Percentiles rank a stretch among this genome's conserved stretches.
Evolutionary conservation across 2,329 filamentous ascomycete genomes (phyloP).

Genomic region (Colletotrichum sublineola): DNA sequence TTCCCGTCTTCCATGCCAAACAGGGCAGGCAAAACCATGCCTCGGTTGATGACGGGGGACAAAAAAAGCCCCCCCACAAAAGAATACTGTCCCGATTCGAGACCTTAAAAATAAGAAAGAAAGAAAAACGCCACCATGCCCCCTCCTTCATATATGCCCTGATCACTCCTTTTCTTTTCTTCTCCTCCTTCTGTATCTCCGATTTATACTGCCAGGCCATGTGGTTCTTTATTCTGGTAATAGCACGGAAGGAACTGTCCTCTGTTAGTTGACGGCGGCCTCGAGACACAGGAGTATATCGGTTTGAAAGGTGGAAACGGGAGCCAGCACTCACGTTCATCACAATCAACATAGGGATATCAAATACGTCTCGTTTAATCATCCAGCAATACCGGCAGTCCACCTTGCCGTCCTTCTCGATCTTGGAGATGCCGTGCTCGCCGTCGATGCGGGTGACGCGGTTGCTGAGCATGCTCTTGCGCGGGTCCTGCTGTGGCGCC

Average conservation of each 20-base stretch:
- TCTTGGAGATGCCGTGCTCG: slow-evolving; percentile 83
- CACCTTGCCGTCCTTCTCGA: slow-evolving; percentile 90
- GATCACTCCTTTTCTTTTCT: slow-evolving; percentile 20
- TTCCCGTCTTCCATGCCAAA: slow-evolving; percentile 11
- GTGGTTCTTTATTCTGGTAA: slow-evolving; percentile 68
- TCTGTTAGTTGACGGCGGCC: slow-evolving; percentile 29
- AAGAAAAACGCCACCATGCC: slow-evolving; percentile 51
- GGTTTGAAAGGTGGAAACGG: background rate
- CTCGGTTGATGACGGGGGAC: background rate
- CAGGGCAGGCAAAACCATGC: slow-evolving; percentile 11
- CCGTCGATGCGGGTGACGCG: slow-evolving; percentile 75
- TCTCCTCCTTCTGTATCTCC: slow-evolving; percentile 8
- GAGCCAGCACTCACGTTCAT: slow-evolving; percentile 85
- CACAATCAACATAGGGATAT: slow-evolving; percentile 98
- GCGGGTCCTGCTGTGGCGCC: slow-evolving; percentile 61
- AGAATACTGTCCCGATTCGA: background rate
- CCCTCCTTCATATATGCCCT: slow-evolving; percentile 33
- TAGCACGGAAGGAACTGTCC: slow-evolving; percentile 71
- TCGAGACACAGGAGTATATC: background rate
- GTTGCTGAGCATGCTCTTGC: slow-evolving; percentile 67
- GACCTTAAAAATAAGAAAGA: background rate
- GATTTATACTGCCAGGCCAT: slow-evolving; percentile 66
- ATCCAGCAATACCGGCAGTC: slow-evolving; percentile 98
- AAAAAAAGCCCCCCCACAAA: background rate
- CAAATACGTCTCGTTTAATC: slow-evolving; percentile 95